A percentile compares a stretch with the other conserved stretches of the same genome.
Evolutionary conservation across 805 yeast genomes (phyloP).

Genomic region (Metschnikowia kofuensis): DNA sequence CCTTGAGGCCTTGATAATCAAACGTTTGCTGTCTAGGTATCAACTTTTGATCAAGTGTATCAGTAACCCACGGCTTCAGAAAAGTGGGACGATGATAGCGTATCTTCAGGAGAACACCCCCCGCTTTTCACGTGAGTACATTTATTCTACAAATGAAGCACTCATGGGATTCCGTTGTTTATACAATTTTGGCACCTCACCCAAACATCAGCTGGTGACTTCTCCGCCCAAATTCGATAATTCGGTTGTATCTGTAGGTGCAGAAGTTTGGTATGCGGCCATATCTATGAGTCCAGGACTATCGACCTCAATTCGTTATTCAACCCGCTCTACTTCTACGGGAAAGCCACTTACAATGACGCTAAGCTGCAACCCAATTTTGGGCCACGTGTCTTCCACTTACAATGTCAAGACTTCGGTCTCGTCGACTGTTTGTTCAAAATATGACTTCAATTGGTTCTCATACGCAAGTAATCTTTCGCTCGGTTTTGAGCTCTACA

Average conservation of each 20-base stretch:
- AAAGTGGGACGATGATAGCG: constrained; percentile 58
- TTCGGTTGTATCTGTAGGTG: constrained; percentile 71
- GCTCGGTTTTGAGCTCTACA: constrained; percentile 83
- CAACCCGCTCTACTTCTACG: constrained; percentile 80
- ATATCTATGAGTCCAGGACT: constrained; percentile 84
- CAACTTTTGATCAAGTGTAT: constrained; percentile 75
- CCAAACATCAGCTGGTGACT: constrained; percentile 5
- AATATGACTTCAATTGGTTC: constrained; percentile 85
- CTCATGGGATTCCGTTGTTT: constrained; percentile 77
- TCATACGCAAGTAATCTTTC: constrained; percentile 87
- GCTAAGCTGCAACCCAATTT: constrained; percentile 78
- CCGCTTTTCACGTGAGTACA: constrained; percentile 63
- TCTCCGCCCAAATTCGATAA: constrained; percentile 46
- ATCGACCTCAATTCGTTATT: constrained; percentile 79
- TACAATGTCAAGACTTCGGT: constrained; percentile 81
- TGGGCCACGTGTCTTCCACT: constrained; percentile 86
- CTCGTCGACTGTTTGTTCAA: constrained; percentile 73
- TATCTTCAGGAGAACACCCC: constrained; percentile 68
- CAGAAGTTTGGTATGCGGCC: constrained; percentile 87
- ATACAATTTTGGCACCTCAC: constrained; percentile 54
- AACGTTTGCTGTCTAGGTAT: constrained; percentile 53
- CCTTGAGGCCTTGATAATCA: constrained; percentile 81
- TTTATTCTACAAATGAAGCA: constrained; percentile 81
- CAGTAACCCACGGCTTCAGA: constrained; percentile 56
- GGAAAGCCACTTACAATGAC: constrained; percentile 91